Percentiles rank a stretch among this genome's conserved stretches.
phyloP scores from a whole-genome alignment of 2,329 filamentous ascomycete genomes.

The Neoscytalidium dimidiatum region DNA sequence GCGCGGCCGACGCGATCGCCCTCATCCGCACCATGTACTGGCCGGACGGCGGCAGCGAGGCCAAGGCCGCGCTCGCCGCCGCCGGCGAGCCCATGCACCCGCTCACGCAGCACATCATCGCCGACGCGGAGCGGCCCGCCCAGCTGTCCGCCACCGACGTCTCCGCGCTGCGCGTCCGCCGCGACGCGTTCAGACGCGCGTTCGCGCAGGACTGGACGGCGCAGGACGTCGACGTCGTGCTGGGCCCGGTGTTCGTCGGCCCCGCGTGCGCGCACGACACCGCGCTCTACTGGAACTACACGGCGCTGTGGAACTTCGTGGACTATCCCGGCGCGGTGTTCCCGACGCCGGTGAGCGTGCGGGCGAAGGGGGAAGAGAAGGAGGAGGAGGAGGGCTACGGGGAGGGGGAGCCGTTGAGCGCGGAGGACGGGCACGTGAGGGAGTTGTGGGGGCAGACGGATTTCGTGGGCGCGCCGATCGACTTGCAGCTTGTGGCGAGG shows the following conservation, averaged over 20 bases:
- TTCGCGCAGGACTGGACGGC: slow-evolving; percentile 26
- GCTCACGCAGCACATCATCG: slow-evolving; percentile 33
- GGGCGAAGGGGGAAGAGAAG: slow-evolving; percentile 20
- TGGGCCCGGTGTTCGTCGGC: slow-evolving; percentile 27
- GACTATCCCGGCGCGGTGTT: slow-evolving; percentile 28
- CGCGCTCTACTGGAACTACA: slow-evolving; percentile 29
- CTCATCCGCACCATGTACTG: slow-evolving; percentile 48
- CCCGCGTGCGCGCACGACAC: slow-evolving; percentile 27
- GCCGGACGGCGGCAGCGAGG: slow-evolving; percentile 44
- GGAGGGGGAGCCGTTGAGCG: slow-evolving; percentile 21
- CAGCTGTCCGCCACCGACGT: slow-evolving; percentile 14
- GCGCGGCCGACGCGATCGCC: slow-evolving; percentile 30
- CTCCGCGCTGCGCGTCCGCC: slow-evolving; percentile 20
- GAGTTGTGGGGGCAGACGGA: slow-evolving; percentile 21
- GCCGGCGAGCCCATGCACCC: slow-evolving; percentile 49
- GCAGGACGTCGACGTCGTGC: slow-evolving; percentile 28
- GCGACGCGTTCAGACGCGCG: slow-evolving; percentile 23
- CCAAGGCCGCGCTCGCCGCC: slow-evolving; percentile 35
- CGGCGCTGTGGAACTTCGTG: slow-evolving; percentile 25
- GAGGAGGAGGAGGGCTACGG: slow-evolving; percentile 26
- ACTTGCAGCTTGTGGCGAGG: slow-evolving; percentile 25
- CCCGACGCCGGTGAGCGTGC: slow-evolving; percentile 24
- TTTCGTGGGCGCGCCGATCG: slow-evolving; percentile 26
- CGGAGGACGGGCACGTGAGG: slow-evolving; percentile 26
- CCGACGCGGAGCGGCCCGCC: slow-evolving; percentile 26